Percentiles rank a stretch among this genome's conserved stretches.
Conservation (phyloP, 164 flowering plant species). For the Piper betle region DNA sequence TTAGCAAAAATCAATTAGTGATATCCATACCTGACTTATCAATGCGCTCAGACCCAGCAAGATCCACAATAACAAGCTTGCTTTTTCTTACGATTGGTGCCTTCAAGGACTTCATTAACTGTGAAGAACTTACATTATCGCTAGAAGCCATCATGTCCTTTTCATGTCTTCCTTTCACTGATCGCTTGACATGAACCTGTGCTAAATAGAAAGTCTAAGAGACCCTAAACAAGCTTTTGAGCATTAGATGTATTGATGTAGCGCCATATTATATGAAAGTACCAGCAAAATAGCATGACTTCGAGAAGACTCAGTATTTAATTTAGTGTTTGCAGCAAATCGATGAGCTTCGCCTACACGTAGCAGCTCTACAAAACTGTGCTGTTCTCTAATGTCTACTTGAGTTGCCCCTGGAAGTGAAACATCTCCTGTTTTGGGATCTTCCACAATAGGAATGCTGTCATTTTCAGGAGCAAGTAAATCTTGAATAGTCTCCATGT, state of each 20-base stretch:
- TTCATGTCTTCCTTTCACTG: constrained; percentile 39
- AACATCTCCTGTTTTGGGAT: constrained; percentile 92
- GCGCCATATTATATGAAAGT: not conserved
- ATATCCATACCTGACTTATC: constrained; percentile 65
- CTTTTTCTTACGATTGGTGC: constrained; percentile 73
- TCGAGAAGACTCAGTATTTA: constrained; percentile 96
- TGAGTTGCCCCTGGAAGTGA: constrained; percentile 79
- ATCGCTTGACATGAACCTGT: constrained; percentile 67
- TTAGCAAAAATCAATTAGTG: not conserved
- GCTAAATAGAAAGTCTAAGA: constrained; percentile 3
- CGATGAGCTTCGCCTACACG: constrained; percentile 88
- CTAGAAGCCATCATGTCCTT: constrained; percentile 28
- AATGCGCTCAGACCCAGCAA: constrained; percentile 98
- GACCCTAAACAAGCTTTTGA: not conserved
- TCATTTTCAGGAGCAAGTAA: constrained; percentile 86
- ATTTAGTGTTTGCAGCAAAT: constrained; percentile 88
- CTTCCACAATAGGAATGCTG: constrained; percentile 81
- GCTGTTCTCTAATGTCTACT: constrained; percentile 71
- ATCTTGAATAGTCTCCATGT: constrained; percentile 98
- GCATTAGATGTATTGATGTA: not conserved
- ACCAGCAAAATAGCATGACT: constrained; percentile 98
- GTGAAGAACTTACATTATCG: constrained; percentile 42
- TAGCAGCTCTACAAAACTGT: constrained; percentile 70
- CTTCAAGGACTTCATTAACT: constrained; percentile 37
- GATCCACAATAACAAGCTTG: constrained; percentile 89